Conservation (phyloP, 495 filamentous ascomycete genomes). For the Entonaema liquescens region DNA sequence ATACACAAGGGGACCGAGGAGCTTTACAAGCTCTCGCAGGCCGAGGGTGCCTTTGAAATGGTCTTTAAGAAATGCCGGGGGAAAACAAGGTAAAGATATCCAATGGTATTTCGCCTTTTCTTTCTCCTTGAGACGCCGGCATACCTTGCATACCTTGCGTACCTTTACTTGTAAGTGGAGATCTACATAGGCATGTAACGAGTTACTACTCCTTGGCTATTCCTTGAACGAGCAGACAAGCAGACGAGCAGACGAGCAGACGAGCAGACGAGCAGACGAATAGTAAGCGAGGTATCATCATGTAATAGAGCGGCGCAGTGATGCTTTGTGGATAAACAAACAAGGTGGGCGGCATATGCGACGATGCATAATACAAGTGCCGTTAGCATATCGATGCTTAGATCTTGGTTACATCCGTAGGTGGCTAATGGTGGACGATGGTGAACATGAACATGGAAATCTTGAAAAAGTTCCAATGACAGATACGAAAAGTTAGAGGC, state of each 20-base stretch:
- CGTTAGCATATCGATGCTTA: constrained; percentile 22
- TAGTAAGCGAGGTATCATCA: constrained; percentile 39
- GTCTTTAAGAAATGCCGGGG: background rate
- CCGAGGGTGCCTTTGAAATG: background rate
- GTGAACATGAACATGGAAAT: constrained; percentile 19
- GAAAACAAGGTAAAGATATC: background rate
- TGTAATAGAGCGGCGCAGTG: constrained; percentile 36
- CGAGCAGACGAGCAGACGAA: constrained; percentile 4
- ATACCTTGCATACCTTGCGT: background rate
- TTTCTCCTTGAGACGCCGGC: constrained; percentile 4
- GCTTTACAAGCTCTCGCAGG: background rate
- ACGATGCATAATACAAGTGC: constrained; percentile 26
- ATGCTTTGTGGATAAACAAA: constrained; percentile 22
- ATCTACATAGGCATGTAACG: background rate
- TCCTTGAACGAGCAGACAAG: background rate
- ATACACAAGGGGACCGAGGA: background rate
- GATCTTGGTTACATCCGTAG: constrained; percentile 42
- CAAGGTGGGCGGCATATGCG: constrained; percentile 17
- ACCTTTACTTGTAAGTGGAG: background rate
- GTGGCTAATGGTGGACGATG: constrained; percentile 22
- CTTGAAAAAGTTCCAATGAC: constrained; percentile 20
- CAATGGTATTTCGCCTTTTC: background rate
- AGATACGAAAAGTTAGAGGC: constrained; percentile 1
- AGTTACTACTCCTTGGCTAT: constrained; percentile 4
- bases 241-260: background rate